Evolutionary conservation across 2,329 filamentous ascomycete genomes (phyloP), one percentile per base, ranked within the genome.

Genomic region (Verticillium isaacii): DNA sequence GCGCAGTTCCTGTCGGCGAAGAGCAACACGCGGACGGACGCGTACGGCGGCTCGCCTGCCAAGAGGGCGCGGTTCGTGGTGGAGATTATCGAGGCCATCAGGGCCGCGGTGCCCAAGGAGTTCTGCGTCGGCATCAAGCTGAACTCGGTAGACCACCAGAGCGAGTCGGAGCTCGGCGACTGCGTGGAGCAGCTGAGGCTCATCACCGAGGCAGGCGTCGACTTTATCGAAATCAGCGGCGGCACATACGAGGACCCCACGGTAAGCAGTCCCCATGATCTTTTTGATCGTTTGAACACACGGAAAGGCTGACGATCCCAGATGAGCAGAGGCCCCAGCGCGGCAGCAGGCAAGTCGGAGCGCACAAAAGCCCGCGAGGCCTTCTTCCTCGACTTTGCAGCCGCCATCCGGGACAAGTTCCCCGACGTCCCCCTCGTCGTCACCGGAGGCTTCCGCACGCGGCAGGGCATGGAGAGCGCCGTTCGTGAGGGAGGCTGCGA

Each of bases 171-270:
- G 58, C 66, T 85, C 23, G 72, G 80, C 11, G 85, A 86, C 14
- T 83, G 80, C 39, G 73, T 90, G 45, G 80, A 84, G 61, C 87
- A 90, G 68, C 76, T 89, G 11, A 71, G 75, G n/a, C 69, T 77
- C 19, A 79, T 88, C 5, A 72, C 72, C 0, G 74, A 73, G 5
- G 78, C 77, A 45, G 82, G 75, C 5, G 73, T 91, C 1, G 89
- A 91, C 72, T 90, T 90, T 65, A 73, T 91, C 2, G 88, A 92
- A 72, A 80, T 91, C 32, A 86, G 82, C 19, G 89, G 89, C 0
- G 88, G 89, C 0, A 82, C 72, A 0, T 87, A 83, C 65, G 82
- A 87, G 66, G 72, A 85, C 61, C 79, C 84, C 0, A 67, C 65
- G 58, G 81, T 84, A 68, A 59, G 69, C 62, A 29, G 7, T 60